These are phyloP conservation scores for Myrica gale DNA, from an alignment of 306 rosid species.

Conservation along the genomic window DNA sequence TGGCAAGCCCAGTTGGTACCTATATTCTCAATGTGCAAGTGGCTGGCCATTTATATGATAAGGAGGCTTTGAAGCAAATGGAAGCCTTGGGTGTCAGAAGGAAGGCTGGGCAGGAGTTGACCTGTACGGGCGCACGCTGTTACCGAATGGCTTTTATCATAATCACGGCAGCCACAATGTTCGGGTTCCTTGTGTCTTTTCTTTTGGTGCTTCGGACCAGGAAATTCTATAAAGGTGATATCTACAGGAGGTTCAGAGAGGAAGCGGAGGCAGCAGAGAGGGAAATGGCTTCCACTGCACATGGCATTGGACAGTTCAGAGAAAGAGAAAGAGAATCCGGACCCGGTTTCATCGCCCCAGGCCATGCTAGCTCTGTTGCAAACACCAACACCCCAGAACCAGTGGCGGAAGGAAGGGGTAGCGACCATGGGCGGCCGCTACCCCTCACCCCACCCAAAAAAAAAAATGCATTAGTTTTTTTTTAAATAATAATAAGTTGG, in stretches of 20 bases:
- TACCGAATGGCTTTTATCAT: constrained; percentile 51
- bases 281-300: too few species aligned
- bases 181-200: constrained; percentile 45
- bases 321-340: constrained; percentile 4
- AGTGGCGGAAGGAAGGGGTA: too few species aligned
- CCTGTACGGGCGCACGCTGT: constrained; percentile 48
- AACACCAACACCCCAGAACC: too few species aligned
- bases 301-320: background rate
- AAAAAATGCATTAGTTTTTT: too few species aligned
- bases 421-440: too few species aligned
- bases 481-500: too few species aligned
- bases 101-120: constrained; percentile 42
- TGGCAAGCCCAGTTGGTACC: constrained; percentile 58
- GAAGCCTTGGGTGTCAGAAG: constrained; percentile 35
- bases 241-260: constrained; percentile 48
- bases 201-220: constrained; percentile 58
- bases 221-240: constrained; percentile 54
- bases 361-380: too few species aligned
- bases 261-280: constrained; percentile 27
- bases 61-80: constrained; percentile 53
- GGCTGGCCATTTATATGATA: constrained; percentile 57
- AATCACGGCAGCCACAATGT: constrained; percentile 42
- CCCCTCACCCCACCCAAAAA: too few species aligned
- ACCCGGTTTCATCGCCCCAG: background rate
- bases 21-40: constrained; percentile 57